Base-by-base conservation (phyloP, 2,329 filamentous ascomycete species). In the Beauveria scarabaeidicola region DNA sequence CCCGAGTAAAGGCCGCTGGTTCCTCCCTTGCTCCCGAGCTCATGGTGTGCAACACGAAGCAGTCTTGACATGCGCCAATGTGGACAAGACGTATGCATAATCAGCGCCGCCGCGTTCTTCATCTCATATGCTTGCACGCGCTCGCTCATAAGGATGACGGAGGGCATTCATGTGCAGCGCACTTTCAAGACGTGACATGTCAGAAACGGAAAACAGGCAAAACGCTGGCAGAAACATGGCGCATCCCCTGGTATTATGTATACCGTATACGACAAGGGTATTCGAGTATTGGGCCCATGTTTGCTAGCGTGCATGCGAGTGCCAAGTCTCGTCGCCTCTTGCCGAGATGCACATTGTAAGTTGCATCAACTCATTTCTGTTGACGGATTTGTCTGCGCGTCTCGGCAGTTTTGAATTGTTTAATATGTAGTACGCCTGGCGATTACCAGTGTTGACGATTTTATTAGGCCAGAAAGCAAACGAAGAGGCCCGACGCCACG, bases 1-100 rank as follows among this genome's bases (percentile, higher is more conserved):
- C n/a, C 55, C 55, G 55, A 58, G 47, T 25, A 46, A 58, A 58
- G 25, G 25, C 55, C 55, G 55, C 41, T 36, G 19, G 21, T 47
- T 47, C 43, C 41, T n/a, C 25, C 41, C 11, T 27, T 36, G 11
- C 10, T 55, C 27, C 41, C 52, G 52, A 36, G 1, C 50, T 32
- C 47, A 44, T 58, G 13, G 23, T 52, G 47, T 58, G 47, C 47
- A 41, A 52, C 55, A 32, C 40, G 21, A 51, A 15, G 36, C 25
- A 46, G n/a, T 15, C 10, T 52, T 44, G 11, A 21, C 44, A 50
- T 29, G 32, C 9, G 29, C 17, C 44, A 21, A 15, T 23, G 54
- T 21, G 32, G 44, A 40, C 44, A 38, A 47, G 10, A 17, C 5
- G 5, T 15, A 36, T 36, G 32, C 32, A 36, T 36, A 13, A 15